These are phyloP conservation scores for Vaccinium myrtillus DNA, from an alignment of 148 eudicot species.

Conservation along the genomic window DNA sequence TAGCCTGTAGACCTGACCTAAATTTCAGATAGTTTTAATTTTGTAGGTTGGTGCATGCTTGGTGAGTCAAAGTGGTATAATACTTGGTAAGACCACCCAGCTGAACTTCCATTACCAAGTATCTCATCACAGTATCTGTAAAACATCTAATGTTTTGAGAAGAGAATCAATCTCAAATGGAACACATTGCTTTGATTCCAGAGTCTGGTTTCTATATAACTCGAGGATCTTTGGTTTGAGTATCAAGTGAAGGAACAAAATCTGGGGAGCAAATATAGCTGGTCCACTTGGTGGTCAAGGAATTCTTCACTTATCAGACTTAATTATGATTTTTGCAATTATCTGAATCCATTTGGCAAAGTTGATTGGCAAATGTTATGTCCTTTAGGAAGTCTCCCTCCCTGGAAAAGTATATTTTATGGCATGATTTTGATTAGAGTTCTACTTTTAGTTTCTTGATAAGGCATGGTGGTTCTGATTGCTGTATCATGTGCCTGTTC, in stretches of 20 bases:
- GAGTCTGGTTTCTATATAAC: neutral
- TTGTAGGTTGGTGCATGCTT: conserved; percentile 81
- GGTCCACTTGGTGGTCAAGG: neutral
- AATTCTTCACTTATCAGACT: neutral
- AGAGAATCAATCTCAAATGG: neutral
- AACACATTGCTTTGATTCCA: neutral
- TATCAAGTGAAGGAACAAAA: neutral
- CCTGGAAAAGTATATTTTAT: neutral
- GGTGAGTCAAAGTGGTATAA: conserved; percentile 74
- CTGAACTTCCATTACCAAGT: conserved; percentile 6
- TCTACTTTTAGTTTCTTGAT: neutral
- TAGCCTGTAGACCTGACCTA: neutral
- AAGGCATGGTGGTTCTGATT: neutral
- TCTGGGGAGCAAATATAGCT: neutral
- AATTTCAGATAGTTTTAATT: neutral
- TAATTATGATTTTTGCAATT: neutral
- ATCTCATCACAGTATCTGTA: neutral
- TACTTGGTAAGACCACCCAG: conserved; percentile 55
- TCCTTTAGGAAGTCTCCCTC: neutral
- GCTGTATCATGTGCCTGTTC: neutral
- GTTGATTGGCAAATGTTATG: neutral
- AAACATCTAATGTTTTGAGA: neutral
- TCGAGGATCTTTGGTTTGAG: neutral
- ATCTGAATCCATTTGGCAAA: neutral
- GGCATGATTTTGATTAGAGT: neutral